Percentiles rank a stretch among this genome's conserved stretches.
phyloP scores from a whole-genome alignment of 2,329 filamentous ascomycete genomes.

The Geosmithia morbida region DNA sequence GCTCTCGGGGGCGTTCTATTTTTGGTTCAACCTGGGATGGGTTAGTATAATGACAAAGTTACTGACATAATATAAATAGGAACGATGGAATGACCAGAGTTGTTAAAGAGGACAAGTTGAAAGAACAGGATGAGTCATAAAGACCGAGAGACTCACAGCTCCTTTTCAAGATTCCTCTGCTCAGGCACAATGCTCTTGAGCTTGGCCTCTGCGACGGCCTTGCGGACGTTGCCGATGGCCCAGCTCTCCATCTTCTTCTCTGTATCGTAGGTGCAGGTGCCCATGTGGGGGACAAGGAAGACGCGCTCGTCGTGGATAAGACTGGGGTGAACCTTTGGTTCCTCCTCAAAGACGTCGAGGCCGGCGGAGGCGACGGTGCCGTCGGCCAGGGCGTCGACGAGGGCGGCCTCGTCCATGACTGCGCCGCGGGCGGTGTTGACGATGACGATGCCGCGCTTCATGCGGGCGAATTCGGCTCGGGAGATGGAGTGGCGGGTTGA shows the following conservation, averaged over 20 bases:
- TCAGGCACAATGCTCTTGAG: conserved; percentile 60
- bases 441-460: conserved; percentile 66
- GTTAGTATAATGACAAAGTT: neutral
- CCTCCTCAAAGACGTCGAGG: conserved; percentile 72
- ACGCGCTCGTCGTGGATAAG: conserved; percentile 57
- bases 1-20: neutral
- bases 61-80: neutral
- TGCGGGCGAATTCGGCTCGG: conserved; percentile 52
- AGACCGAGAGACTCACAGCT: conserved; percentile 1
- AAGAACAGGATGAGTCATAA: neutral
- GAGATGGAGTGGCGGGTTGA: conserved; percentile 66
- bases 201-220: conserved; percentile 45
- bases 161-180: conserved; percentile 29
- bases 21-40: neutral
- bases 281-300: conserved; percentile 73
- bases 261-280: conserved; percentile 62
- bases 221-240: conserved; percentile 55
- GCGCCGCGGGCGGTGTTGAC: conserved; percentile 76
- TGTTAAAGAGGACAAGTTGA: neutral
- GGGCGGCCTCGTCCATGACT: conserved; percentile 67
- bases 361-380: conserved; percentile 59
- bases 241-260: conserved; percentile 59
- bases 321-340: conserved; percentile 62
- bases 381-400: conserved; percentile 56
- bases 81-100: neutral